Evolutionary conservation across 768 basidiomycete genomes (phyloP), one percentile per base, ranked within the genome.

Genomic region (Pleurotus sapidus): DNA sequence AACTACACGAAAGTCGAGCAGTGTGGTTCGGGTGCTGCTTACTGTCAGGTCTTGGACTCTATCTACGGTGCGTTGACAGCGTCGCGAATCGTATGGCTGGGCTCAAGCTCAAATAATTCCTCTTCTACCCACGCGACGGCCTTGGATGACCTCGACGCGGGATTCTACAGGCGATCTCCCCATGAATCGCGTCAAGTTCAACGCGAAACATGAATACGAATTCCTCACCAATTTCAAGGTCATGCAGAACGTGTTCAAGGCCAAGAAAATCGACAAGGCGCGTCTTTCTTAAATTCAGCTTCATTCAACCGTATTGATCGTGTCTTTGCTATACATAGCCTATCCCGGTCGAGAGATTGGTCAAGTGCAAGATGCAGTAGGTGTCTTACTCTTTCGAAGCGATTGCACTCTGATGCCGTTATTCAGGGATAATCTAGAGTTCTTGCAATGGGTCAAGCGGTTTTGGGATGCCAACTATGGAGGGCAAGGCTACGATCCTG

Each of bases 311-410:
- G 30, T 34, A 34, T 34, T 34, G 3, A 30, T 2, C 4, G 3
- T 9, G 53, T 24, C 30, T 62, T 42, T 56, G 55, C 62, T 7
- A 45, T 39, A 18, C 34, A 8, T 63, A 97, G 93, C 95, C 95
- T 24, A 95, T 99, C 70, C 91, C 83, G 5, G 89, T 99, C n/a
- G 96, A 98, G 64, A 88, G 81, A 65, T 85, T 99, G 38, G 85
- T 92, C 48, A 95, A 95, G 74, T 99, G 97, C 78, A 98, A 98
- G 78, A 98, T 98, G 95, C 96, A 98, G 89, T 91, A 75, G 70
- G 91, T 87, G 39, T 25, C 50, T 48, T 57, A 24, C 30, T 57
- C 49, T 45, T 25, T 9, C 46, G 30, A 17, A 39, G 43, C 27
- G 38, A 56, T 56, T 37, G 30, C 59, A 40, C 57, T 39, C 30